Evolutionary conservation across 306 rosid species (phyloP), one percentile per base, ranked within the genome.

Genomic region (Trifolium dubium): DNA sequence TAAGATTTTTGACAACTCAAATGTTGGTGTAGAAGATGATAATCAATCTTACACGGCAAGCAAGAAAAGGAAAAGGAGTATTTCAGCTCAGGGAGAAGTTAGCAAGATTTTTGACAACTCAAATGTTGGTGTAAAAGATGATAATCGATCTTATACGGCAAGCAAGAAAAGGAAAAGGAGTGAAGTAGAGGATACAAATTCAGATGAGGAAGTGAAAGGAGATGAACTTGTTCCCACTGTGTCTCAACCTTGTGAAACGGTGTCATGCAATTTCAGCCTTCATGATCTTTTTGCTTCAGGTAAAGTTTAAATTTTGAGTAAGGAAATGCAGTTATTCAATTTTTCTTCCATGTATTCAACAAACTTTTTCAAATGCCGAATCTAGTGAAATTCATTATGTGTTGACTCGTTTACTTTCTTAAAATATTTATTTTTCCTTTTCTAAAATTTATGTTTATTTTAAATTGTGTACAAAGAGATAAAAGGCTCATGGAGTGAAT

Each of bases 201-300:
- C 58, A 28, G 28, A 62, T 11, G 51, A 64, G 50, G 14, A 64
- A 4, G 60, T 30, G 67, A 54, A 46, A 61, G n/a, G 10, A 46
- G 56, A 34, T 4, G 37, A 34, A 6, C 1, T 34, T 34, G 51
- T 37, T 59, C 17, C 70, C 47, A 46, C 43, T 40, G 29, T 59
- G 55, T 17, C 55, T 31, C 64, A 60, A 47, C 12, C 17, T 11
- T 11, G 17, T 56, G 72, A 77, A 61, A 51, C 28, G 64, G 39
- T 46, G 70, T 50, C 64, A 2, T 5, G 71, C 15, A 12, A 17
- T 61, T 17, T 32, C 41, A 39, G 61, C 62, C 59, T 47, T n/a
- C 55, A 54, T 13, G 54, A 64, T 30, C 29, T 37, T 47, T 31
- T 53, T 46, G 31, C 40, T 47, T 60, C 71, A 73, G 78, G 78